Evolutionary conservation across 2,329 filamentous ascomycete genomes (phyloP).

Genomic region (Penicillium crustosum): DNA sequence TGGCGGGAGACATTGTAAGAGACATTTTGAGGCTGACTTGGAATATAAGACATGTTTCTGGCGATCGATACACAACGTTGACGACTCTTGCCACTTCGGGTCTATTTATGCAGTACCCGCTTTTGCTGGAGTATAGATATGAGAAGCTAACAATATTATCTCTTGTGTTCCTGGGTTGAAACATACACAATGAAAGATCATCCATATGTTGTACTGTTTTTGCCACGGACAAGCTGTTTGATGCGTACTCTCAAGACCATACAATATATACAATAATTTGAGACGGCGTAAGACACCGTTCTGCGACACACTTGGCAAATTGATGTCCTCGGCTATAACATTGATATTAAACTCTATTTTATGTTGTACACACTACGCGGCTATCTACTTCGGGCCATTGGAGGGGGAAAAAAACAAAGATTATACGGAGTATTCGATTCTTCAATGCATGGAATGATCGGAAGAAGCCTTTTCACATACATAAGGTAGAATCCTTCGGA

Average conservation of each 20-base stretch:
- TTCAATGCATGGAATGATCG: neutral
- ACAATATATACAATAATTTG: neutral
- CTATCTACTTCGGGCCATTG: neutral
- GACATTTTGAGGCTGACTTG: slow-evolving; percentile 9
- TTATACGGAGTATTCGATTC: neutral
- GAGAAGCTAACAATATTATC: neutral
- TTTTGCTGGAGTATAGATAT: neutral
- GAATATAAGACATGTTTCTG: neutral
- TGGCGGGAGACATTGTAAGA: neutral
- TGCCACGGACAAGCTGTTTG: neutral
- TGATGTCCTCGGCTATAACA: neutral
- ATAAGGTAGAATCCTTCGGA: neutral
- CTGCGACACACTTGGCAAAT: neutral
- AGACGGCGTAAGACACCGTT: neutral
- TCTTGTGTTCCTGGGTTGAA: neutral
- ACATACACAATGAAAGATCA: neutral
- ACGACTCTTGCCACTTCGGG: neutral
- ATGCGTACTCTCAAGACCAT: neutral
- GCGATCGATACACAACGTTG: neutral
- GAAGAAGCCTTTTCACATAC: neutral
- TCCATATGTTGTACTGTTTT: neutral
- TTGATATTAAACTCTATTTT: neutral
- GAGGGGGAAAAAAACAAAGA: neutral
- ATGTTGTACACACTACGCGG: neutral
- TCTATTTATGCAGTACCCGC: neutral